Evolutionary conservation across 2,329 filamentous ascomycete genomes (phyloP).

Genomic region (Thielaviopsis populi): DNA sequence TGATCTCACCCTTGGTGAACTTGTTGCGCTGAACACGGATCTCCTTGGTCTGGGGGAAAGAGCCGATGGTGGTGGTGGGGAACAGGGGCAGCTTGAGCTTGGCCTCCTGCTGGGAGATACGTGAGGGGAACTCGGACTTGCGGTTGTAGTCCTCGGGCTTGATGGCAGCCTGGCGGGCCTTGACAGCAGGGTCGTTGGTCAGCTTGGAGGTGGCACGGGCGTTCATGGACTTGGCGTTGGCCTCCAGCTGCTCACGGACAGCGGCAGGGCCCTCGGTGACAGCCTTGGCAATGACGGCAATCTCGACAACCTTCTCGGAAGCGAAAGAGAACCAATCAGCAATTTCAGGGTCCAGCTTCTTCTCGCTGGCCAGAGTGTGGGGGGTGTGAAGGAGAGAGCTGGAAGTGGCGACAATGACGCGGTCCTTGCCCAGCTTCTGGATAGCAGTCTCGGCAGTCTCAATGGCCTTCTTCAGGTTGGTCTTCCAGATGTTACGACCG

Average conservation of each 20-base stretch:
- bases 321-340: conserved; percentile 98
- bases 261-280: conserved; percentile 82
- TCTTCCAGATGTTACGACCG: conserved; percentile 99
- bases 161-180: conserved; percentile 86
- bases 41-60: conserved; percentile 98
- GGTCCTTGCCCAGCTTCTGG: conserved; percentile 91
- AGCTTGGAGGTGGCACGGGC: conserved; percentile 80
- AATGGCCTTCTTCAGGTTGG: conserved; percentile 92
- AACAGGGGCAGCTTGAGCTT: conserved; percentile 89
- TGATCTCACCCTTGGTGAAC: conserved; percentile 98
- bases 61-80: conserved; percentile 98
- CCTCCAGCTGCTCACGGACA: conserved; percentile 79
- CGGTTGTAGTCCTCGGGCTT: conserved; percentile 77
- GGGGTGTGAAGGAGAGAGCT: conserved; percentile 97
- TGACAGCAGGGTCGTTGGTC: conserved; percentile 95
- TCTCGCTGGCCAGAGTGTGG: conserved; percentile 95
- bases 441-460: conserved; percentile 78
- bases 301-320: conserved; percentile 80
- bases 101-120: conserved; percentile 79
- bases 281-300: conserved; percentile 90
- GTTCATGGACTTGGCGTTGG: conserved; percentile 89
- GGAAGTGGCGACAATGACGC: conserved; percentile 91
- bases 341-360: conserved; percentile 90
- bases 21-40: conserved; percentile 95
- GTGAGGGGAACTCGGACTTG: conserved; percentile 71